Evolutionary conservation across 2,329 filamentous ascomycete genomes (phyloP).

Genomic region (Neonectria faginata): DNA sequence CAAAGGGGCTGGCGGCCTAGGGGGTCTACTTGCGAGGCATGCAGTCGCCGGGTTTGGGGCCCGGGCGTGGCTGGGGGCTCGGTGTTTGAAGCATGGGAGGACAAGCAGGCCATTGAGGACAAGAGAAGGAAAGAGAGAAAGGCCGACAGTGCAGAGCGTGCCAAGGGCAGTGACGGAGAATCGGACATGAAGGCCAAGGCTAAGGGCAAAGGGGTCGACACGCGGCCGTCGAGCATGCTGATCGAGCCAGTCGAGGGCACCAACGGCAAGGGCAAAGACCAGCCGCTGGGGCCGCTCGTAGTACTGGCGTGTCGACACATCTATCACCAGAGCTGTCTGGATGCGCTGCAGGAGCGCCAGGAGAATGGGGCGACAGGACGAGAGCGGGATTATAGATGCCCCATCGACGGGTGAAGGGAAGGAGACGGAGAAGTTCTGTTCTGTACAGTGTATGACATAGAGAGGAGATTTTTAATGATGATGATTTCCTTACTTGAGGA

Average conservation of each 20-base stretch:
- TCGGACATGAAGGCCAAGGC: slow-evolving; percentile 54
- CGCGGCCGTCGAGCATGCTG: slow-evolving; percentile 56
- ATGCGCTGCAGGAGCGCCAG: slow-evolving; percentile 69
- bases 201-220: slow-evolving; percentile 59
- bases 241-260: slow-evolving; percentile 46
- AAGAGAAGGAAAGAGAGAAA: slow-evolving; percentile 59
- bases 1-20: slow-evolving; percentile 90
- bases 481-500: slow-evolving; percentile 33
- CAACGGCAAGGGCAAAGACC: slow-evolving; percentile 50
- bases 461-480: slow-evolving; percentile 44
- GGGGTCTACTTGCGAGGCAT: slow-evolving; percentile 89
- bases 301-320: slow-evolving; percentile 78
- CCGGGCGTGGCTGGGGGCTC: slow-evolving; percentile 78
- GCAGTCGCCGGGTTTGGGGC: slow-evolving; percentile 86
- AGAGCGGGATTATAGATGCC: slow-evolving; percentile 66
- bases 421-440: slow-evolving; percentile 26
- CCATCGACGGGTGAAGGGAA: slow-evolving; percentile 63
- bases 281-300: slow-evolving; percentile 72
- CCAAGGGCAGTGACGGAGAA: slow-evolving; percentile 52
- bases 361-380: slow-evolving; percentile 61
- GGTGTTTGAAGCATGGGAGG: slow-evolving; percentile 87
- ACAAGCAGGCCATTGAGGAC: slow-evolving; percentile 63
- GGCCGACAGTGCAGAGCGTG: slow-evolving; percentile 50
- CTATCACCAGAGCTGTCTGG: slow-evolving; percentile 76
- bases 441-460: slow-evolving; percentile 44